Evolutionary conservation across 352 stramenopile species (phyloP), one percentile per base, ranked within the genome.

Genomic region (Pythium apleroticum): DNA sequence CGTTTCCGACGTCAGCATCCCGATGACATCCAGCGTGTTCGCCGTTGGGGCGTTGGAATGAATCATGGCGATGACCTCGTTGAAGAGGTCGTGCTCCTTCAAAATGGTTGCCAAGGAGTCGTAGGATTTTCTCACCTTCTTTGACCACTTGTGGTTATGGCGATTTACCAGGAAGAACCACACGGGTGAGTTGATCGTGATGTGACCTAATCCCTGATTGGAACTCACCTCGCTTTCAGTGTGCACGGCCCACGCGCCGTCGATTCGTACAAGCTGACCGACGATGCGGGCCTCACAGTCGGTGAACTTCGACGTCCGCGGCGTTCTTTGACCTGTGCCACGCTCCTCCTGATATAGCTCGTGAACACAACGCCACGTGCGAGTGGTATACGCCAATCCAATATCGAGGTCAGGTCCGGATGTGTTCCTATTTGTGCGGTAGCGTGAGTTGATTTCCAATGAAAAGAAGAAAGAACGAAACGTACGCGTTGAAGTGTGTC

Each of bases 11-110:
- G 50, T 43, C 17, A 22, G n/a, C 27, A 57, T 39, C 14, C 15
- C 50, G n/a, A 57, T 20, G 7, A 27, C 50, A 20, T 57, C 30
- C 17, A 39, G 49, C 14, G 49, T 52, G 15, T 41, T 60, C 9
- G 12, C 6, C 24, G 22, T 52, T 14, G 54, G 35, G 11, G 54
- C 33, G 9, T 60, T 50, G 22, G 22, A n/a, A 7, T 41, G 24
- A 3, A 59, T 27, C 35, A 60, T 52, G 3, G 54, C 35, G 3
- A 35, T 7, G 12, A 60, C 39, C 17, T 60, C 17, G 1, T 24
- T 27, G 24, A 52, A 37, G 8, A 60, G 35, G 6, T 52, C 54
- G 11, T 45, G 37, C 37, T 45, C 37, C 17, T 45, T 15, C 3
- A 45, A 11, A 3, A 45, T 15, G 37, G 10, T 5, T 17, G 37